These are phyloP conservation scores for Ricinus communis DNA, from an alignment of 345 rosid species.

Conservation along the genomic window DNA sequence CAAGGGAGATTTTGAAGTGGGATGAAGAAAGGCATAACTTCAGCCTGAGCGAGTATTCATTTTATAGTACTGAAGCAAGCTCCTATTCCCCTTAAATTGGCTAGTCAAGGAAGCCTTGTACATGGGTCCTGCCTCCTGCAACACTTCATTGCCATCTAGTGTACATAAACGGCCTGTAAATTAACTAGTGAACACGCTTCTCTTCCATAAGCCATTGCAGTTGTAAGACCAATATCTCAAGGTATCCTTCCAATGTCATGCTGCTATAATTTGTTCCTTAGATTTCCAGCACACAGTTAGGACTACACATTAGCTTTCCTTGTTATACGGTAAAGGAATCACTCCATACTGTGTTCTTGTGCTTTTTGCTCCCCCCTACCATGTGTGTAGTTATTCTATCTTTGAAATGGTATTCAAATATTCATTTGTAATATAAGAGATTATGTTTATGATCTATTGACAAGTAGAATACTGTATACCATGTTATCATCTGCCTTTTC, in stretches of 20 bases:
- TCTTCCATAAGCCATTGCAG: not conserved
- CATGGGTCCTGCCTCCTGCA: not conserved
- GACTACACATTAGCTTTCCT: not conserved
- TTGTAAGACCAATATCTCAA: not conserved
- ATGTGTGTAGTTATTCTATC: conserved; percentile 7
- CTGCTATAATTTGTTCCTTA: conserved; percentile 1
- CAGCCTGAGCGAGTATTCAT: conserved; percentile 53
- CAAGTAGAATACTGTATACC: not conserved
- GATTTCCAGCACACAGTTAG: not conserved
- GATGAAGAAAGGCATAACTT: conserved; percentile 69
- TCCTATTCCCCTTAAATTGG: conserved; percentile 38
- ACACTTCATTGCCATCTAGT: conserved; percentile 11
- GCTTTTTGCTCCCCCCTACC: not conserved
- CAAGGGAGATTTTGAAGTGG: conserved; percentile 94
- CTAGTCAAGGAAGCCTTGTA: conserved; percentile 9
- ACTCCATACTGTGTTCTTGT: not conserved
- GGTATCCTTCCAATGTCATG: not conserved
- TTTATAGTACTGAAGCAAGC: conserved; percentile 59
- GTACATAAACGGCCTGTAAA: conserved; percentile 36
- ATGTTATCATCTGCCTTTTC: not conserved
- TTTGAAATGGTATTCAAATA: not conserved
- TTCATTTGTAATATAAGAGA: conserved; percentile 16
- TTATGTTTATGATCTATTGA: not conserved
- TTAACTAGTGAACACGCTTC: conserved; percentile 15
- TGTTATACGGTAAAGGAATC: not conserved